phyloP scores from a whole-genome alignment of 305 asterid genomes.

The Fraxinus greggii region DNA sequence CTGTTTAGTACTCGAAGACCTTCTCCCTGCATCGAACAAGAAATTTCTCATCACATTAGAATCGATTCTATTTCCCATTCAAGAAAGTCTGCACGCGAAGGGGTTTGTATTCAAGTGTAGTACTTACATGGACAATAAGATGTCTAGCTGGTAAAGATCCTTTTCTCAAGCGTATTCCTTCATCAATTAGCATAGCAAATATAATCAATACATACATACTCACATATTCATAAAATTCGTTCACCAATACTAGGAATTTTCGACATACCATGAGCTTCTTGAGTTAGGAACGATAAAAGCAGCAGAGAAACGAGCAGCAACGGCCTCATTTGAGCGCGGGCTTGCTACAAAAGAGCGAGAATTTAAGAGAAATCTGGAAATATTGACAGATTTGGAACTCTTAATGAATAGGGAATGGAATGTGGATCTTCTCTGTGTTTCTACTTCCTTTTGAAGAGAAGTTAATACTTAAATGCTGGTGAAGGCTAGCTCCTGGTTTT shows the following conservation, averaged over 20 bases:
- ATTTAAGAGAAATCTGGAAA: conserved; percentile 10
- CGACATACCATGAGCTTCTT: conserved; percentile 53
- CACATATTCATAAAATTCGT: neutral
- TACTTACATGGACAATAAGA: conserved; percentile 32
- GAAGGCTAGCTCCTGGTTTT: conserved; percentile 15
- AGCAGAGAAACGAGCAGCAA: conserved; percentile 39
- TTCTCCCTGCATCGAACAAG: conserved; percentile 20
- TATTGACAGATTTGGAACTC: conserved; percentile 18
- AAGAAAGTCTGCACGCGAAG: neutral
- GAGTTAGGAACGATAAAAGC: conserved; percentile 43
- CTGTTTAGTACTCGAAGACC: neutral
- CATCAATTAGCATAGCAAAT: neutral
- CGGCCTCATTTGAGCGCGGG: conserved; percentile 35
- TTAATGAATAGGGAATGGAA: conserved; percentile 23
- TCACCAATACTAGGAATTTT: neutral
- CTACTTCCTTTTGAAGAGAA: neutral
- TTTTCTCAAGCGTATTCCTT: conserved; percentile 44
- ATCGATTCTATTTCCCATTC: conserved; percentile 2
- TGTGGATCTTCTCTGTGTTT: conserved; percentile 22
- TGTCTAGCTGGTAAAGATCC: conserved; percentile 22
- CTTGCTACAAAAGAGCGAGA: neutral
- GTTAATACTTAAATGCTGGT: neutral
- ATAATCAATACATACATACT: neutral
- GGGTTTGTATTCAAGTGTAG: neutral
- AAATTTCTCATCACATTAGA: neutral